phyloP scores from a whole-genome alignment of 345 rosid genomes.

The Brassica carinata region DNA sequence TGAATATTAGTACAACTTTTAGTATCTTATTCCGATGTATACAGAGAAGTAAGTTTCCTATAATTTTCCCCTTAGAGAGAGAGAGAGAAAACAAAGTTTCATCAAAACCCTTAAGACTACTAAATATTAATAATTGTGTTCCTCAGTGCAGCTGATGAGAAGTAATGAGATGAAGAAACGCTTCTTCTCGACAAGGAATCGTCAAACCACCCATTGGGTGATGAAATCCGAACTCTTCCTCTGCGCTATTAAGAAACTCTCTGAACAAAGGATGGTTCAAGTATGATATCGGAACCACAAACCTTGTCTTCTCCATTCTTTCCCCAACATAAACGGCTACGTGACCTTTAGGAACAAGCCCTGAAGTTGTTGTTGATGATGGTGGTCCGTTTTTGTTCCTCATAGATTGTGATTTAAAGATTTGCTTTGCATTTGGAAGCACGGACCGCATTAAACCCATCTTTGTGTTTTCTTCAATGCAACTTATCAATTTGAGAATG shows the following conservation, averaged over 20 bases:
- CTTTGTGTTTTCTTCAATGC: conserved; percentile 21
- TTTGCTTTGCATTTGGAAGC: conserved; percentile 43
- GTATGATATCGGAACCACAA: conserved; percentile 66
- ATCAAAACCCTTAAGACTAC: neutral
- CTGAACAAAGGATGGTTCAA: conserved; percentile 70
- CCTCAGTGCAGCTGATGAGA: conserved; percentile 44
- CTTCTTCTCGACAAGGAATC: conserved; percentile 75
- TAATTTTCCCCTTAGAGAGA: conserved; percentile 1
- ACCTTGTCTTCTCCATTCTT: conserved; percentile 52
- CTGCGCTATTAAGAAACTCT: conserved; percentile 60
- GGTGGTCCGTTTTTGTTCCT: conserved; percentile 28
- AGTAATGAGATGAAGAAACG: conserved; percentile 54
- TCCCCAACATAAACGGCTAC: conserved; percentile 44
- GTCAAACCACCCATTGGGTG: conserved; percentile 82
- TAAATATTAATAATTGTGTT: neutral
- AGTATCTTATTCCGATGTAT: conserved; percentile 13
- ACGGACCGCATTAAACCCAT: conserved; percentile 44
- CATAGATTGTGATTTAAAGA: conserved; percentile 41
- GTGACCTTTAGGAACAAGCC: conserved; percentile 47
- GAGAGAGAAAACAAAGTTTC: neutral
- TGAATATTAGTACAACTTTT: neutral
- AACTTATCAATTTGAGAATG: neutral
- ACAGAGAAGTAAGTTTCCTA: conserved; percentile 9
- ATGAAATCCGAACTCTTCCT: conserved; percentile 77
- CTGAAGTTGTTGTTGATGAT: conserved; percentile 27